These are phyloP conservation scores for Nectriaceae sp. DNA, from an alignment of 2,329 filamentous ascomycete species.

Conservation along the genomic window DNA sequence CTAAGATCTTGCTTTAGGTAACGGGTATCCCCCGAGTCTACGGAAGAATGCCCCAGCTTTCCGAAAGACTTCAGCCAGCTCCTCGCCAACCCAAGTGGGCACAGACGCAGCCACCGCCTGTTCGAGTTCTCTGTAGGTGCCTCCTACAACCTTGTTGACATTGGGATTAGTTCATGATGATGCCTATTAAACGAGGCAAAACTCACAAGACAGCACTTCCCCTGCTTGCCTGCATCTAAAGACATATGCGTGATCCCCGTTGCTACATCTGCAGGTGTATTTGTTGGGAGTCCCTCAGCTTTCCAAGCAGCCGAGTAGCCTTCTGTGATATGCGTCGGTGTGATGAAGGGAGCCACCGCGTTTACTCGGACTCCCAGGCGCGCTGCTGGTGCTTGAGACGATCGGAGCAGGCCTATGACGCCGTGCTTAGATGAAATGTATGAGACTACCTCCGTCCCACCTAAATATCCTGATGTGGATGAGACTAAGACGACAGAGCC, in stretches of 20 bases:
- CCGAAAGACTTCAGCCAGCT: conserved; percentile 1
- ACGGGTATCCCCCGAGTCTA: conserved; percentile 8
- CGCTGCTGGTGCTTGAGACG: conserved; percentile 7
- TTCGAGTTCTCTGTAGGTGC: conserved; percentile 8
- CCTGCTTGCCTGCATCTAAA: conserved; percentile 4
- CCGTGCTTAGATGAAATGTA: conserved; percentile 23
- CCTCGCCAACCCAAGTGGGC: conserved; percentile 6
- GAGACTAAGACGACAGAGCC: conserved; percentile 17
- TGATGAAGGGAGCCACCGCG: conserved; percentile 16
- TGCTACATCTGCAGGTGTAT: conserved; percentile 5
- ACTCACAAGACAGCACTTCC: conserved; percentile 9
- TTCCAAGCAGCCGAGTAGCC: conserved; percentile 7
- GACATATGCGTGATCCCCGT: conserved; percentile 10
- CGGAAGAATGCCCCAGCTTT: conserved; percentile 8
- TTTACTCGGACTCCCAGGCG: conserved; percentile 12
- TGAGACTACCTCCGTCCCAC: conserved; percentile 13
- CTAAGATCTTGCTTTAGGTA: neutral
- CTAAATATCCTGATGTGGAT: conserved; percentile 22
- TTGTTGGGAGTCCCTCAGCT: conserved; percentile 9
- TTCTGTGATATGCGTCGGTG: conserved; percentile 10
- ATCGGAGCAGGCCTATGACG: conserved; percentile 15
- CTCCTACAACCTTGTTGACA: conserved; percentile 1
- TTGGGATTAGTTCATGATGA: neutral
- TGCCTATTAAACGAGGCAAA: neutral
- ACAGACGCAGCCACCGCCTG: neutral